Conservation (phyloP, 1,284 basidiomycete species). For the Heterobasidion irregulare region DNA sequence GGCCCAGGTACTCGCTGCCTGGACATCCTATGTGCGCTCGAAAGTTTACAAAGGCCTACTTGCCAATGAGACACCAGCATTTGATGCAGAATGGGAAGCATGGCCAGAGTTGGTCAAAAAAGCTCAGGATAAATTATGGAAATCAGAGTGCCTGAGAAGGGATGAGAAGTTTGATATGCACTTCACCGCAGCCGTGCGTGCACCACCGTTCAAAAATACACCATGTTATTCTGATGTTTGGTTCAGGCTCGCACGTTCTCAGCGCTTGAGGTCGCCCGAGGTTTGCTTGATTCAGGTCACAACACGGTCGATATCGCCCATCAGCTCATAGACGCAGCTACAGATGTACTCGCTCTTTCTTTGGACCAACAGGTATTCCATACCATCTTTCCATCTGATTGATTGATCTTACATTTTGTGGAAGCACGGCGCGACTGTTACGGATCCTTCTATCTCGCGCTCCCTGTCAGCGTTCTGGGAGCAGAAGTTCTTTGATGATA, state of each 20-base stretch:
- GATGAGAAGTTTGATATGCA: constrained; percentile 93
- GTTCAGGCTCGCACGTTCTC: constrained; percentile 42
- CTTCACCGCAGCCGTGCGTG: constrained; percentile 63
- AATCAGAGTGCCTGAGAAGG: constrained; percentile 57
- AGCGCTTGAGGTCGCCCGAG: constrained; percentile 39
- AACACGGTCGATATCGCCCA: constrained; percentile 41
- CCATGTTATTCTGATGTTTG: constrained; percentile 7
- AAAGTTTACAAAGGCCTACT: constrained; percentile 53
- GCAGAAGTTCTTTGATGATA: constrained; percentile 85
- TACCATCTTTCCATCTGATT: not conserved
- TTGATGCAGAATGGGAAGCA: constrained; percentile 38
- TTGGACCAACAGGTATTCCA: constrained; percentile 67
- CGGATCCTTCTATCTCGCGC: constrained; percentile 84
- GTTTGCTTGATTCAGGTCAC: constrained; percentile 30
- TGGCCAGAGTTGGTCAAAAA: constrained; percentile 48
- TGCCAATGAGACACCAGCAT: constrained; percentile 32
- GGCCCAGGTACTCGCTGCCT: constrained; percentile 51
- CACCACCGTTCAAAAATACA: constrained; percentile 8
- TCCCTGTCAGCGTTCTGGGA: constrained; percentile 89
- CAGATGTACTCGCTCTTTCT: constrained; percentile 67
- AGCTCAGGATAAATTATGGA: constrained; percentile 54
- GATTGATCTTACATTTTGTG: constrained; percentile 6
- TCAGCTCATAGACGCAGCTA: constrained; percentile 62
- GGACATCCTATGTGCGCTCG: constrained; percentile 55
- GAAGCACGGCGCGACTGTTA: constrained; percentile 74